Evolutionary conservation across 352 stramenopile genomes (phyloP).

Genomic region (Globisporangium alternatum): DNA sequence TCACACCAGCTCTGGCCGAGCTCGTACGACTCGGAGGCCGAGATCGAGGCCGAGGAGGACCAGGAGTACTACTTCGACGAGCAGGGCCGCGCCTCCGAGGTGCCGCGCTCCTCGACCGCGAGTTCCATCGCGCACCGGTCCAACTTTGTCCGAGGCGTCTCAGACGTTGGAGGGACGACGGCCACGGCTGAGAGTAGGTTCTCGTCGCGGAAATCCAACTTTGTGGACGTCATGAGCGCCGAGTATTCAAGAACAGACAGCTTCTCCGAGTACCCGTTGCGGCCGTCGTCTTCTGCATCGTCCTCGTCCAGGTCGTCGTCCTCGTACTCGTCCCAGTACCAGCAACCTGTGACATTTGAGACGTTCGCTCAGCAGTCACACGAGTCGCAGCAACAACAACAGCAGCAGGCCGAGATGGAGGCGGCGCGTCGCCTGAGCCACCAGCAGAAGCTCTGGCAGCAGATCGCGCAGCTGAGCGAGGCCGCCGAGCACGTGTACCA

Average conservation of each 20-base stretch:
- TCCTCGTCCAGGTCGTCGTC: neutral
- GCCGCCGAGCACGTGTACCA: slow-evolving; percentile 47
- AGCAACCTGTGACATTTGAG: neutral
- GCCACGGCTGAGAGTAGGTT: neutral
- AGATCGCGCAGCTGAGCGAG: slow-evolving; percentile 43
- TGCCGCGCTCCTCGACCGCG: slow-evolving; percentile 5
- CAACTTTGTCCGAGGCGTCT: neutral
- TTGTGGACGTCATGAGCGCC: slow-evolving; percentile 1
- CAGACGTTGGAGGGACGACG: neutral
- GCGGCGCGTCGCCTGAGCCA: slow-evolving; percentile 2
- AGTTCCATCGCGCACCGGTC: neutral
- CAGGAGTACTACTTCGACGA: slow-evolving; percentile 19
- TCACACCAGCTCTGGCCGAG: slow-evolving; percentile 3
- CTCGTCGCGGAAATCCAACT: slow-evolving; percentile 1
- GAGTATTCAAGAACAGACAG: neutral
- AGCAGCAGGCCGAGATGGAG: neutral
- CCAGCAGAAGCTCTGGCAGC: slow-evolving; percentile 18
- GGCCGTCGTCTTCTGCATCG: neutral
- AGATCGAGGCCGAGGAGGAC: slow-evolving; percentile 4
- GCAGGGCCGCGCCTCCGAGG: slow-evolving; percentile 13
- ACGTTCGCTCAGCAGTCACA: slow-evolving; percentile 1
- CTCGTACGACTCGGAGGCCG: slow-evolving; percentile 14
- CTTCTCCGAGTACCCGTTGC: neutral
- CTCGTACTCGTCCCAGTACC: neutral
- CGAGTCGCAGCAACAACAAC: neutral